Percentiles rank a stretch among this genome's conserved stretches.
Evolutionary conservation across 192 early-diverging fungal genomes (phyloP).

Genomic region (Backusella liffmaniae): DNA sequence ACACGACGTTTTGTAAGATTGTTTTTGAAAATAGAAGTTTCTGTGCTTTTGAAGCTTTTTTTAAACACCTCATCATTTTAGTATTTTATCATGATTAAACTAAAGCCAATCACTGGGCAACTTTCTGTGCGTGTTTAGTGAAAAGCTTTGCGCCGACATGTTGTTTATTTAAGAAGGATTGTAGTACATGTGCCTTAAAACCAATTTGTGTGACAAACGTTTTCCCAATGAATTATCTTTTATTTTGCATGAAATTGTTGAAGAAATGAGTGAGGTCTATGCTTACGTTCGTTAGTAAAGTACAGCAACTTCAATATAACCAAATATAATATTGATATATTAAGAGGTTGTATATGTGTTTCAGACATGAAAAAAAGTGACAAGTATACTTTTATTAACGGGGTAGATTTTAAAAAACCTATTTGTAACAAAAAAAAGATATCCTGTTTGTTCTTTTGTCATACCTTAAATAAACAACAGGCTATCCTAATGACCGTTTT

Average conservation of each 20-base stretch:
- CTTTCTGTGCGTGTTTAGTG: background rate
- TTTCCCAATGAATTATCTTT: slow-evolving; percentile 2
- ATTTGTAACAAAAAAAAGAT: background rate
- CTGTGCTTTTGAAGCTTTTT: background rate
- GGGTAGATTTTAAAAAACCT: background rate
- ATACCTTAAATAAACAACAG: background rate
- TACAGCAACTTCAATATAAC: background rate
- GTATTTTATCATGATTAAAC: slow-evolving; percentile 2
- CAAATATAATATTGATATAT: background rate
- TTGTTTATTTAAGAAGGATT: background rate
- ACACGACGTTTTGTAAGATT: background rate
- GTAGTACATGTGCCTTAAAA: slow-evolving; percentile 5
- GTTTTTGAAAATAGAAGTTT: too few species aligned
- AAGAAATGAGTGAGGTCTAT: background rate
- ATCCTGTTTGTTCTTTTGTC: background rate
- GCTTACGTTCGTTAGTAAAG: background rate
- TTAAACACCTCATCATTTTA: background rate
- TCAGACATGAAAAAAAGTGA: background rate
- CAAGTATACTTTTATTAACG: background rate
- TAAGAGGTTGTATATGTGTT: background rate
- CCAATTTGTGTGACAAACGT: background rate
- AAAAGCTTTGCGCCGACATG: background rate
- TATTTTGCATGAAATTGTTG: slow-evolving; percentile 1
- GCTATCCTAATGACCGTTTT: background rate
- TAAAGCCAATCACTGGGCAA: background rate